Evolutionary conservation across 768 basidiomycete species (phyloP).

Genomic region (Hygrophoropsis aurantiaca): DNA sequence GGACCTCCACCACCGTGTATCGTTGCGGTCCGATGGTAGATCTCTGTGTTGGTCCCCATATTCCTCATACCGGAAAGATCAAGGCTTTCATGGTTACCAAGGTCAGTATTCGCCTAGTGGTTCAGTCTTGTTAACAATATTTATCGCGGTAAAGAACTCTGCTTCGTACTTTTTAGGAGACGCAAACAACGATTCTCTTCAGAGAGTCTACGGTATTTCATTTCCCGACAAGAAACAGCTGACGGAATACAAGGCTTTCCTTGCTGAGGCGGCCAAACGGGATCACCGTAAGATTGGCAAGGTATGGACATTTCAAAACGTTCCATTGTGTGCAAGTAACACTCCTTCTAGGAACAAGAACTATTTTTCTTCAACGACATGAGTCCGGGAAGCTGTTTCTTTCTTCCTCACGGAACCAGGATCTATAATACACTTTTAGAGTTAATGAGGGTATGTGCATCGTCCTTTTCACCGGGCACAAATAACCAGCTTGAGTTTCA

Average conservation of each 20-base stretch:
- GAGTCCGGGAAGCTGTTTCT: constrained; percentile 94
- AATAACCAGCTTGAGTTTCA: constrained; percentile 2
- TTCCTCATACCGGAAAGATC: constrained; percentile 96
- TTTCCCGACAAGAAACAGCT: constrained; percentile 98
- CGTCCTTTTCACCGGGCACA: constrained; percentile 4
- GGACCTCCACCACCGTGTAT: constrained; percentile 95
- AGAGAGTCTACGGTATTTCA: constrained; percentile 96
- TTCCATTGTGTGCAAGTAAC: background rate
- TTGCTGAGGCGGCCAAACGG: constrained; percentile 96
- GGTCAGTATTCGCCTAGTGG: constrained; percentile 37
- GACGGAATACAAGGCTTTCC: constrained; percentile 91
- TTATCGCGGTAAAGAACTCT: constrained; percentile 67
- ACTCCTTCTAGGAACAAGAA: constrained; percentile 75
- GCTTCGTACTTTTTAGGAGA: constrained; percentile 98
- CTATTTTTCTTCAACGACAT: constrained; percentile 98
- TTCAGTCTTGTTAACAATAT: constrained; percentile 1
- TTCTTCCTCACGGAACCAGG: constrained; percentile 94
- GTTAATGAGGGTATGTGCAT: constrained; percentile 74
- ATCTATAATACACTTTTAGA: constrained; percentile 95
- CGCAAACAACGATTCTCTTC: constrained; percentile 87
- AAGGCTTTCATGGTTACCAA: constrained; percentile 98
- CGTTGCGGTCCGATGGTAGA: constrained; percentile 99
- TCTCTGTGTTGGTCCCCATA: constrained; percentile 94
- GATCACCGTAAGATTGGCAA: constrained; percentile 97
- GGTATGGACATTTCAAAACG: constrained; percentile 32